phyloP scores from a whole-genome alignment of 495 filamentous ascomycete species.

The Aspergillus homomorphus region DNA sequence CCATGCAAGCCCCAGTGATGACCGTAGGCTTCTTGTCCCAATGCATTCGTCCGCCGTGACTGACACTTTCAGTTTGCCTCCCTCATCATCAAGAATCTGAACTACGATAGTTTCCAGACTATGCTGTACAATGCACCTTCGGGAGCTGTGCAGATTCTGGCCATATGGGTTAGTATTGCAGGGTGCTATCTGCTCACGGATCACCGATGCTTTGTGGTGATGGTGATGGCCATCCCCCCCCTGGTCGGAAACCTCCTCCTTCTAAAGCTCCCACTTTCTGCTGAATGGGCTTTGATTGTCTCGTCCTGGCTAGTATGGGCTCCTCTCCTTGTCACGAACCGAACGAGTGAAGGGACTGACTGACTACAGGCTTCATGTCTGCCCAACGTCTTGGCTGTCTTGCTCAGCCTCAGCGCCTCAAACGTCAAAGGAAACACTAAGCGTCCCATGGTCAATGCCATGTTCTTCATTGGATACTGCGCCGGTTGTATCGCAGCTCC shows the following conservation, averaged over 20 bases:
- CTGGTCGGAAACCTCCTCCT: slow-evolving; percentile 30
- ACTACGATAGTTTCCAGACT: slow-evolving; percentile 29
- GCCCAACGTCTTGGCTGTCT: slow-evolving; percentile 50
- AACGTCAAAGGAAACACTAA: slow-evolving; percentile 66
- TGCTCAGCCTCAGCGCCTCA: slow-evolving; percentile 50
- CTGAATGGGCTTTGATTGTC: slow-evolving; percentile 34
- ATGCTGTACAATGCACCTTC: slow-evolving; percentile 33
- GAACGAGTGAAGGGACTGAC: not conserved
- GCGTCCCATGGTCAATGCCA: slow-evolving; percentile 44
- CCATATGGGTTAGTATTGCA: slow-evolving; percentile 30
- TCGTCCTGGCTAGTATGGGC: slow-evolving; percentile 34
- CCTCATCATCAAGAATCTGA: slow-evolving; percentile 32
- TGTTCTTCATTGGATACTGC: slow-evolving; percentile 40
- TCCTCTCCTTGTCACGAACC: not conserved
- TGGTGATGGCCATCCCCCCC: slow-evolving; percentile 26
- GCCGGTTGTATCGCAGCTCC: slow-evolving; percentile 32
- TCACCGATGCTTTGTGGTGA: slow-evolving; percentile 22
- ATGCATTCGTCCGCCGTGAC: not conserved
- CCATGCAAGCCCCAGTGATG: slow-evolving; percentile 9
- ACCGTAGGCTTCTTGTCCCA: not conserved
- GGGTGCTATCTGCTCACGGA: slow-evolving; percentile 24
- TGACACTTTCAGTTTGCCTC: slow-evolving; percentile 24
- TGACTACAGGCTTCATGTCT: slow-evolving; percentile 24
- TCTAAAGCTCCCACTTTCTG: slow-evolving; percentile 25
- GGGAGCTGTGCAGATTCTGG: slow-evolving; percentile 31